Evolutionary conservation across 345 rosid genomes (phyloP).

Genomic region (Eucalyptus pumila): DNA sequence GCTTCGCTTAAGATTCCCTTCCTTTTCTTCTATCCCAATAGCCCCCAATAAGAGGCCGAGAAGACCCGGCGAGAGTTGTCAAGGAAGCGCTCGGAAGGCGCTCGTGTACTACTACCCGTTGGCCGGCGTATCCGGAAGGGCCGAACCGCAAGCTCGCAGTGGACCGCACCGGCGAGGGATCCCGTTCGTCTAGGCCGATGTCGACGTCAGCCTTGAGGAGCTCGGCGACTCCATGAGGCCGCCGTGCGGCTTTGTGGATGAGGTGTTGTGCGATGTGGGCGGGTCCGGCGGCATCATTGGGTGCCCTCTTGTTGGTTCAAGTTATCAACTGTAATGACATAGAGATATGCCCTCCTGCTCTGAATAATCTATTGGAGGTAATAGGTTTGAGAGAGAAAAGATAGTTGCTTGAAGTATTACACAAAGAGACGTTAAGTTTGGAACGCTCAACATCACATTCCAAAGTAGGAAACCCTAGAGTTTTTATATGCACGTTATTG

Average conservation of each 20-base stretch:
- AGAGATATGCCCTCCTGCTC: no score
- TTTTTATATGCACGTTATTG: no score
- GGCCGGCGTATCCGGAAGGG: neutral
- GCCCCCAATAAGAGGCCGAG: neutral
- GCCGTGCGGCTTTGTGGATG: neutral
- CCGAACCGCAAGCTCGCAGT: neutral
- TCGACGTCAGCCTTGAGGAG: neutral
- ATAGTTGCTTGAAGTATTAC: no score
- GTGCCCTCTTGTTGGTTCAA: neutral
- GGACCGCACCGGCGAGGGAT: neutral
- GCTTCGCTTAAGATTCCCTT: neutral
- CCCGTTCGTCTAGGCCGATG: neutral
- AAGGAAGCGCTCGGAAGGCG: neutral
- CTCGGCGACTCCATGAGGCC: neutral
- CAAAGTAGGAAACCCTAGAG: no score
- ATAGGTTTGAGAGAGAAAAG: no score
- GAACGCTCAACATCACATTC: no score
- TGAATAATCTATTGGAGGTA: no score
- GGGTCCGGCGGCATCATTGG: neutral
- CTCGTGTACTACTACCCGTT: neutral
- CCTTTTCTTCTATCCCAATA: neutral
- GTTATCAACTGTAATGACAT: neutral
- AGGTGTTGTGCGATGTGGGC: neutral
- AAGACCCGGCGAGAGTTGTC: neutral
- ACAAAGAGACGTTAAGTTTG: no score